Percentiles rank a stretch among this genome's conserved stretches.
These are phyloP conservation scores for Inga oerstediana DNA, from an alignment of 306 rosid genomes.

Conservation along the genomic window DNA sequence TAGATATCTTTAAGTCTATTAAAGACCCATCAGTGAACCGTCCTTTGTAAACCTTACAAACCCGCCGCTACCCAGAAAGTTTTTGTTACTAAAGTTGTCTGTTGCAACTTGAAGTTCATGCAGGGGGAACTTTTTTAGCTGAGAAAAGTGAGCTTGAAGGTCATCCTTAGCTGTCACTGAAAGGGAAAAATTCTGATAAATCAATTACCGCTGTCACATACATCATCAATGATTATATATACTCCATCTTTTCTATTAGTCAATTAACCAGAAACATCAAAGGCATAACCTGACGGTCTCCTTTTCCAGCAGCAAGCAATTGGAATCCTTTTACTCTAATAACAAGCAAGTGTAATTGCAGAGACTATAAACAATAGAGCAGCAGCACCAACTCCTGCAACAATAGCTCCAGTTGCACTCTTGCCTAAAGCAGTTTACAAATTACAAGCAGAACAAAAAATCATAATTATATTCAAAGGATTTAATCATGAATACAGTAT, in stretches of 20 bases:
- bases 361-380: conserved; percentile 71
- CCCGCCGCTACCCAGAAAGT: conserved; percentile 23
- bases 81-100: conserved; percentile 14
- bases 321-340: no score
- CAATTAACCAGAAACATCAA: conserved; percentile 76
- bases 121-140: conserved; percentile 33
- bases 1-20: conserved; percentile 29
- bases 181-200: neutral
- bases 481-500: no score
- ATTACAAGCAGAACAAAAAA: conserved; percentile 1
- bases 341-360: conserved; percentile 67
- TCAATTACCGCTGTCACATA: conserved; percentile 20
- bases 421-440: conserved; percentile 41
- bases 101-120: conserved; percentile 29
- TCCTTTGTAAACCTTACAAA: conserved; percentile 34
- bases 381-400: conserved; percentile 82
- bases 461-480: neutral
- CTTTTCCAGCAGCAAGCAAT: conserved; percentile 39
- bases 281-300: conserved; percentile 61
- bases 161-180: conserved; percentile 22
- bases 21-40: conserved; percentile 26
- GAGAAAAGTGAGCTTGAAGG: conserved; percentile 34
- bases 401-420: conserved; percentile 63
- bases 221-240: neutral
- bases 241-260: neutral